A percentile compares a stretch with the other conserved stretches of the same genome.
Evolutionary conservation across 73 alveolate genomes (phyloP).

Genomic region (Uronychia setigera): DNA sequence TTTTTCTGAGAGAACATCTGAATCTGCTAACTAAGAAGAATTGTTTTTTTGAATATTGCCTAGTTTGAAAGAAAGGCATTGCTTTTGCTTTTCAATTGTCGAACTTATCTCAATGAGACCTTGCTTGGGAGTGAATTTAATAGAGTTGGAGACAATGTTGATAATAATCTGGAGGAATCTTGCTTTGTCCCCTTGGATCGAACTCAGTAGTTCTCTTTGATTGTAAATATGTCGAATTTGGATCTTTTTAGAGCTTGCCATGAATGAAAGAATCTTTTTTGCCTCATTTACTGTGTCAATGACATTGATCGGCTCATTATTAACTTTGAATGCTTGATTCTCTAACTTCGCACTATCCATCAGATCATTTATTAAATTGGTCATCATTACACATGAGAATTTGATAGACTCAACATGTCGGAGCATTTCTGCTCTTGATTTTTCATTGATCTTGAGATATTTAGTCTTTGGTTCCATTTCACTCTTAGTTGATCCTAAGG

Average conservation of each 20-base stretch:
- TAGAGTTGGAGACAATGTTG: background rate
- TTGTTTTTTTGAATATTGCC: background rate
- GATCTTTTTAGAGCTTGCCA: background rate
- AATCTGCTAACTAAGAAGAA: background rate
- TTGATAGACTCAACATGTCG: background rate
- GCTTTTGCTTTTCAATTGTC: background rate
- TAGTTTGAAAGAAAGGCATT: background rate
- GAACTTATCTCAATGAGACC: background rate
- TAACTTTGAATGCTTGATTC: background rate
- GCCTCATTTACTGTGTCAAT: background rate
- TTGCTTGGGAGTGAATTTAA: background rate
- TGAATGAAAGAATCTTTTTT: background rate
- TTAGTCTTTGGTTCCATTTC: background rate
- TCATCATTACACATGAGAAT: background rate
- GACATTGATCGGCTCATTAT: background rate
- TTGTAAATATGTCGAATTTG: too few relatives aligned
- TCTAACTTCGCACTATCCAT: background rate
- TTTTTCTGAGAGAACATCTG: background rate
- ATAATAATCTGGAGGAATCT: background rate
- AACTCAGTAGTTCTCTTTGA: background rate
- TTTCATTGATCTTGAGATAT: background rate
- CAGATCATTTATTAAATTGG: background rate
- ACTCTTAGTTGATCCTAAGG: background rate
- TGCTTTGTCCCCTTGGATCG: background rate
- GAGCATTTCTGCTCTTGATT: background rate